A percentile compares a stretch with the other conserved stretches of the same genome.
phyloP scores from a whole-genome alignment of 768 basidiomycete species.

The Scleroderma bovista region DNA sequence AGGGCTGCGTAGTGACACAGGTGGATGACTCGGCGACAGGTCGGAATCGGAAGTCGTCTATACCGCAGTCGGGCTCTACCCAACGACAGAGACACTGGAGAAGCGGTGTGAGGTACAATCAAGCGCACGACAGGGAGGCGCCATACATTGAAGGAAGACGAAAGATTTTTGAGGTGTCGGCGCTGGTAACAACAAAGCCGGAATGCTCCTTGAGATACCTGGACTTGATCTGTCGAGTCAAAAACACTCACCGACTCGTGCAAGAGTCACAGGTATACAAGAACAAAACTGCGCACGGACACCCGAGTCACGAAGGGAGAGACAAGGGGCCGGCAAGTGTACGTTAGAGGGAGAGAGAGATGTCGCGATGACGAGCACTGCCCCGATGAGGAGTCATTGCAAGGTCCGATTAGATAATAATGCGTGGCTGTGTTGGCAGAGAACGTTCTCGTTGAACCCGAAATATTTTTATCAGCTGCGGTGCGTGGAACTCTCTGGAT shows the following conservation, averaged over 20 bases:
- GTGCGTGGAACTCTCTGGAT: too few relatives aligned
- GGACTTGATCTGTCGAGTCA: not conserved
- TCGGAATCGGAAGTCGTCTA: constrained; percentile 3
- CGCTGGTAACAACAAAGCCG: not conserved
- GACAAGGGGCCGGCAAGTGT: not conserved
- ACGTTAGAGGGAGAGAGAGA: constrained; percentile 12
- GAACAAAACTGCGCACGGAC: constrained; percentile 9
- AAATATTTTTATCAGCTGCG: too few relatives aligned
- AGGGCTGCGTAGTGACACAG: constrained; percentile 1
- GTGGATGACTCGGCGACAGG: constrained; percentile 11
- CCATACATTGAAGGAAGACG: not conserved
- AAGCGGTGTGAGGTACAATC: constrained; percentile 6
- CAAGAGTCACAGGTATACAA: not conserved
- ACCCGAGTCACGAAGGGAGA: constrained; percentile 12
- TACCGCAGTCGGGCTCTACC: constrained; percentile 5
- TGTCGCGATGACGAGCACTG: not conserved
- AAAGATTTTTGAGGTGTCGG: not conserved
- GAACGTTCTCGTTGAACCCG: too few relatives aligned
- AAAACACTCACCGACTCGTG: not conserved
- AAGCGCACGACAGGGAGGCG: not conserved
- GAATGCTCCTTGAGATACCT: not conserved
- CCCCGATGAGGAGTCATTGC: constrained; percentile 2
- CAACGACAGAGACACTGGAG: constrained; percentile 1
- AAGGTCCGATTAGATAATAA: constrained; percentile 10
- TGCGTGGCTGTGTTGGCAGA: constrained; percentile 19